These are phyloP conservation scores for Actinomortierella ambigua DNA, from an alignment of 371 early-diverging fungal species.

Conservation along the genomic window DNA sequence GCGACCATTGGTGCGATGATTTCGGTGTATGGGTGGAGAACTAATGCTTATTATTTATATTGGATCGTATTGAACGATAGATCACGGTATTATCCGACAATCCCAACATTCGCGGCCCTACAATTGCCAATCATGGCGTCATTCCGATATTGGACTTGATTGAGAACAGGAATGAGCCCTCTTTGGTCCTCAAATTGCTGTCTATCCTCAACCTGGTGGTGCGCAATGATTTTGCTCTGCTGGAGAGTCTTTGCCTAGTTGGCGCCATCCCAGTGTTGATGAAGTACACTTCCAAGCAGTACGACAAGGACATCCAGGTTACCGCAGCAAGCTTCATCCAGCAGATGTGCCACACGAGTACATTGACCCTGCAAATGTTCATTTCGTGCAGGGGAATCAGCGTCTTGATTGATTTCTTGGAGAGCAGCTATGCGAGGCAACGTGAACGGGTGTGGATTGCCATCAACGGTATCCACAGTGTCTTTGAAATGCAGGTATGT, in stretches of 20 bases:
- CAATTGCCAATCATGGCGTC: conserved; percentile 58
- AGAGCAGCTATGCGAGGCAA: conserved; percentile 50
- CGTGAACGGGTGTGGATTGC: conserved; percentile 56
- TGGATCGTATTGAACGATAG: conserved; percentile 12
- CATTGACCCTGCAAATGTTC: conserved; percentile 58
- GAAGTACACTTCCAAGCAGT: conserved; percentile 44
- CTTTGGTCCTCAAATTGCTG: conserved; percentile 40
- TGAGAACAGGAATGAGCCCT: conserved; percentile 43
- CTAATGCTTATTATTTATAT: too few species aligned
- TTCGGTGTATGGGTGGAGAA: too few species aligned
- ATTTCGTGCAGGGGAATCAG: conserved; percentile 59
- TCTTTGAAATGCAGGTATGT: conserved; percentile 58
- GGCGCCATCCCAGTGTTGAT: conserved; percentile 60
- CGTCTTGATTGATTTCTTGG: conserved; percentile 52
- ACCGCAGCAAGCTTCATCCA: conserved; percentile 55
- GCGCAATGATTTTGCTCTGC: conserved; percentile 47
- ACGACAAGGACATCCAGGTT: conserved; percentile 43
- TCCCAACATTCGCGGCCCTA: conserved; percentile 49
- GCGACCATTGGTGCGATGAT: not conserved
- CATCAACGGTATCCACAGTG: conserved; percentile 54
- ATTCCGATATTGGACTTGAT: conserved; percentile 57
- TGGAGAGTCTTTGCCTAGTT: conserved; percentile 56
- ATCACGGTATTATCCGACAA: conserved; percentile 45
- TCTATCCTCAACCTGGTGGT: conserved; percentile 54
- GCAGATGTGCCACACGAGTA: conserved; percentile 51